Base-by-base conservation (phyloP, 441 rosid genomes). In the Croton setiger region DNA sequence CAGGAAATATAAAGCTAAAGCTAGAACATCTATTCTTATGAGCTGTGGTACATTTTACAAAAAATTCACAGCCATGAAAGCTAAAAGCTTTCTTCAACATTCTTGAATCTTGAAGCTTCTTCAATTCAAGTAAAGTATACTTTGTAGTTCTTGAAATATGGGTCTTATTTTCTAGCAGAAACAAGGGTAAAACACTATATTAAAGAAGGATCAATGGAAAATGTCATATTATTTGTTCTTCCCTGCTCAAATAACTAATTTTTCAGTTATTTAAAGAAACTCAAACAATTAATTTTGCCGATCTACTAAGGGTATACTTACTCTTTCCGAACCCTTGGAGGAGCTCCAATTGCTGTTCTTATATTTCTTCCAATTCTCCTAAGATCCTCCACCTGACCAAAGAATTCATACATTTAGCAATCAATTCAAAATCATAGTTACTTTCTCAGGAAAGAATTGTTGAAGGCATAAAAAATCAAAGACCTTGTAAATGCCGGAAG, bases 401-500 rank as follows among this genome's bases (percentile, higher is more conserved):
- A 4, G 23, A 12, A 12, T 23, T 0, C 33, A 27, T 33, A 31
- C 33, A 17, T 51, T 23, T 14, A 7, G 20, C 35, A 13, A 52
- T 14, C 72, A 13, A 21, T 60, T 45, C 9, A 67, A n/a, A 60
- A 44, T n/a, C 52, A 8, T 7, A 60, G 1, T 3, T 23, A 18
- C 60, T 33, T 0, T 17, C 9, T 4, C 20, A 7, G 33, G 39
- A 23, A 44, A 55, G 47, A 48, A 48, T 4, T 6, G 52, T n/a
- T 17, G 7, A n/a, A 17, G 18, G 20, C 18, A 47, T 14, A 48
- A 7, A n/a, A 48, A 48, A 48, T 48, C 52, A 51, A 41, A 15
- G 8, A 88, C 96, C 87, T 86, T 81, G 77, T 78, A 86, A 63
- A 92, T 81, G 57, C 92, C 96, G 7, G 80, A 81, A 64, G 88